Evolutionary conservation across 306 rosid species (phyloP).

Genomic region (Hippophae rhamnoides): DNA sequence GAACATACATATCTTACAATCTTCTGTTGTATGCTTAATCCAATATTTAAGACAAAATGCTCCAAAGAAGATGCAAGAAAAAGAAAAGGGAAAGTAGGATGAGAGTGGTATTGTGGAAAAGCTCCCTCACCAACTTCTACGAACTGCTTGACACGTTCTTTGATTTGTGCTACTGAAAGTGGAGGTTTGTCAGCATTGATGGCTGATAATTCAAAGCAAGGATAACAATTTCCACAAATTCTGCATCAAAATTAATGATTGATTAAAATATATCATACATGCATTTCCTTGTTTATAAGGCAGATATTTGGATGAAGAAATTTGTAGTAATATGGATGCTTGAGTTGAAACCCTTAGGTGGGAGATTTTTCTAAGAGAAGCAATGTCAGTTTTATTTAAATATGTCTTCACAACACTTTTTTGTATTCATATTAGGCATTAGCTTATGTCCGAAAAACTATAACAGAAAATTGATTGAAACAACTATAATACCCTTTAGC

Average conservation of each 20-base stretch:
- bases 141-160: constrained; percentile 78
- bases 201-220: constrained; percentile 90
- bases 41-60: not conserved
- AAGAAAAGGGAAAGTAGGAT: constrained; percentile 5
- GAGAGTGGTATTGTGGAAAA: constrained; percentile 3
- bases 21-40: no score
- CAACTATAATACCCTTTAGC: constrained; percentile 49
- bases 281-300: not conserved
- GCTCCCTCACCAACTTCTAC: constrained; percentile 62
- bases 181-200: constrained; percentile 96
- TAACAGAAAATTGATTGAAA: constrained; percentile 3
- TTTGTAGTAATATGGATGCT: no score
- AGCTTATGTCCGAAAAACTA: not conserved
- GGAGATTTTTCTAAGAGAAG: no score
- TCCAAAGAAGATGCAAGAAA: not conserved
- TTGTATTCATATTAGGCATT: no score
- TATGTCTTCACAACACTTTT: no score
- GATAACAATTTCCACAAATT: constrained; percentile 60
- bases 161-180: constrained; percentile 51
- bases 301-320: no score
- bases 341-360: no score
- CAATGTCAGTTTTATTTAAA: no score
- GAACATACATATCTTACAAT: no score
- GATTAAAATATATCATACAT: constrained; percentile 15
- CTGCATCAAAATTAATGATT: constrained; percentile 38